Evolutionary conservation across 2,329 filamentous ascomycete species (phyloP).

Genomic region (Orbilia blumenaviensis): DNA sequence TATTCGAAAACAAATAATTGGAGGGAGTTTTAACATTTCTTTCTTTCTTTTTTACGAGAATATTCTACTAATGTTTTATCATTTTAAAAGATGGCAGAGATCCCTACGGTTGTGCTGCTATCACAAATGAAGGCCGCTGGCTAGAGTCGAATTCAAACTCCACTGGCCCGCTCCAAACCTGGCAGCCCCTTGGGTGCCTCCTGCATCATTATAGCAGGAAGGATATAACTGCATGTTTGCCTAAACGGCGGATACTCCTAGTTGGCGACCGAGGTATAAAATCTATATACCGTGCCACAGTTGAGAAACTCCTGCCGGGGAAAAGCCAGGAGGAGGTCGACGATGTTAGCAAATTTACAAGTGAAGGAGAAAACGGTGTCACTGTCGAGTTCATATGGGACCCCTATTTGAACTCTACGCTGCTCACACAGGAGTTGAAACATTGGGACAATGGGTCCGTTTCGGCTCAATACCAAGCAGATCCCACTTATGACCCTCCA

Average conservation of each 20-base stretch:
- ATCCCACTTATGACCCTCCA: constrained; percentile 59
- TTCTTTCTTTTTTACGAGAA: neutral
- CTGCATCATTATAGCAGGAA: constrained; percentile 67
- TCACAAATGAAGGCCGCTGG: constrained; percentile 68
- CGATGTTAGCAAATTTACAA: constrained; percentile 58
- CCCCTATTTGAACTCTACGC: constrained; percentile 68
- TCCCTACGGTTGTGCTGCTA: constrained; percentile 67
- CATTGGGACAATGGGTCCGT: constrained; percentile 58
- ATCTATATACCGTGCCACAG: constrained; percentile 70
- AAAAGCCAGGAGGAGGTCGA: constrained; percentile 53
- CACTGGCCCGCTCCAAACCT: constrained; percentile 63
- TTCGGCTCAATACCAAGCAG: neutral
- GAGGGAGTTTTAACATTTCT: neutral
- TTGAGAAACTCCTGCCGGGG: constrained; percentile 8
- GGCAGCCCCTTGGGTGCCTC: constrained; percentile 71
- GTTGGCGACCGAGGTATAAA: constrained; percentile 70
- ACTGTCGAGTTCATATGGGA: constrained; percentile 71
- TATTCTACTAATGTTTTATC: neutral
- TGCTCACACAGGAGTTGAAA: constrained; percentile 62
- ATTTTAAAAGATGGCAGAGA: constrained; percentile 61
- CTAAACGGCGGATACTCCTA: constrained; percentile 67
- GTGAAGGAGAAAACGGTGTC: constrained; percentile 61
- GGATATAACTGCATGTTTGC: constrained; percentile 68
- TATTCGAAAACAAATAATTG: neutral
- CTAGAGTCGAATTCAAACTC: constrained; percentile 57